Evolutionary conservation across 768 basidiomycete species (phyloP), one percentile per base, ranked within the genome.

Genomic region (Macrolepiota fuliginosa): DNA sequence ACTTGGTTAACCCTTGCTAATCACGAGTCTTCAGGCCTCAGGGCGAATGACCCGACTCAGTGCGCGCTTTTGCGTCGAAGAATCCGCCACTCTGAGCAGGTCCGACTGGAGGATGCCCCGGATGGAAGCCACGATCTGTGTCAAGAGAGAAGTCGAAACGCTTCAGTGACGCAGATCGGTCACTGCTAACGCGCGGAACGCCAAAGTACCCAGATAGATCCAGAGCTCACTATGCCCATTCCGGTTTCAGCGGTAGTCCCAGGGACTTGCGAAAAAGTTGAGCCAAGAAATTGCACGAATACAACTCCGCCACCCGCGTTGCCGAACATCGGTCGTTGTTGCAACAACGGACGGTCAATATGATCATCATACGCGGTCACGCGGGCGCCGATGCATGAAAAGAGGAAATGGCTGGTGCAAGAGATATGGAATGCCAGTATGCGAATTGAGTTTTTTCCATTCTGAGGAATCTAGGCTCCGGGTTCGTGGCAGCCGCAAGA

Each of bases 141-240:
- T 32, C 32, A 54, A 55, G 32, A 61, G 49, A 49, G 60, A 61
- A 61, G 42, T 17, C 42, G 54, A 25, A 32, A 53, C 17, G 32
- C 32, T 42, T 24, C 10, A 13, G 29, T 17, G 39, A 37, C 32
- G 54, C 32, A 55, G 45, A 55, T 55, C 42, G 39, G 49, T 50
- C 36, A 47, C 42, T 55, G 42, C 45, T 54, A 53, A 55, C 54
- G 37, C 35, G 60, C 35, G 36, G 47, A 19, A 49, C 27, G 19
- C 57, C 57, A 58, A 36, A 45, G 29, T 17, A 46, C 19, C 22
- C 17, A 45, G 15, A 35, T 5, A 52, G 37, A 27, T 42, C 49
- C 50, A 39, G 50, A 54, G 29, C 40, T 45, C 59, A 36, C 42
- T 45, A 25, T 19, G 11, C 42, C 32, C 32, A 13, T 53, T 35